Evolutionary conservation across 2,329 filamentous ascomycete genomes (phyloP), one percentile per base, ranked within the genome.

Genomic region (Penicillium sp.): DNA sequence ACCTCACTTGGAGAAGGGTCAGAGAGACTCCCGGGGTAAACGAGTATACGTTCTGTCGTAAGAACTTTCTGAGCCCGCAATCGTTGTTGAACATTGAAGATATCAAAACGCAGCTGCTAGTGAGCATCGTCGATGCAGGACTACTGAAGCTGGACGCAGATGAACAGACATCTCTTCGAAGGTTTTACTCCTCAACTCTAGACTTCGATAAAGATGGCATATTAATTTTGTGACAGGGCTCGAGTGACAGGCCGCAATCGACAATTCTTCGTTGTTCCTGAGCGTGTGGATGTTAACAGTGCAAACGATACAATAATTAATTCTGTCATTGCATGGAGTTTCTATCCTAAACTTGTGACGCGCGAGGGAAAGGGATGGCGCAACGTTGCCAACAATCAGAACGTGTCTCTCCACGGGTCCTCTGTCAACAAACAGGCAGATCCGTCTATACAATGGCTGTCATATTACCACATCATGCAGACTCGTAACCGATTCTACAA

Each of bases 391-490:
- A 97, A 96, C 75, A 97, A 95, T 69, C 93, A 97, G 71, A 83
- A 84, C 46, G 91, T 99, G 64, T 91, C 86, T 57, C 77, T 99
- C 20, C 91, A 96, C 63, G 89, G 91, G 0, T 89, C 88, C 0
- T 96, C 91, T 1, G 90, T 99, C 62, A 97, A 97, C 71, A 91
- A 91, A 68, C 82, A 80, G 11, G 61, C 68, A 5, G 71, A 74
- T n/a, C 42, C 61, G 1, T 62, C 68, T 42, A 77, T 91, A 40
- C 87, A 86, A 66, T 97, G 90, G 85, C 77, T 99, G 46, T 94
- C 90, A 0, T 99, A 96, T 71, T 97, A 97, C 75, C 89, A 96
- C 70, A 96, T 97, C 62, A 96, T 97, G 90, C 92, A 97, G 71
- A 88, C 89, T 2, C 91, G 78, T 76, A 90, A 86, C 81, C 82